Conservation (phyloP, 305 asterid genomes). For the Fraxinus ornus region DNA sequence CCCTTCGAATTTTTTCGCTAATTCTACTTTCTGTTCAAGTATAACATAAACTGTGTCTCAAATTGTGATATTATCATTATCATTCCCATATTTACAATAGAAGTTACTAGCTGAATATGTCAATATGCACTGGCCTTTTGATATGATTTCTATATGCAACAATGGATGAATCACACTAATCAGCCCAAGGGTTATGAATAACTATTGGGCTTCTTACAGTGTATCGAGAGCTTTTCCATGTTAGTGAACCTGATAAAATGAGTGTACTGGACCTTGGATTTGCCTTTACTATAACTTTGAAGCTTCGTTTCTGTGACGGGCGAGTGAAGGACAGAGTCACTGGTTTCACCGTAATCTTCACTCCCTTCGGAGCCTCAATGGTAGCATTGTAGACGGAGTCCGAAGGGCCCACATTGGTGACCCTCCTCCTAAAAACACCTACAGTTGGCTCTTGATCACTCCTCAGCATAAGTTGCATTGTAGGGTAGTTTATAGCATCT, state of each 20-base stretch:
- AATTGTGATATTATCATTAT: not conserved
- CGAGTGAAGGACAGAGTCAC: slow-evolving; percentile 47
- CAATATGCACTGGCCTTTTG: not conserved
- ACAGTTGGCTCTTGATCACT: slow-evolving; percentile 47
- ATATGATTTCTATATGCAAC: not conserved
- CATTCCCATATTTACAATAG: not conserved
- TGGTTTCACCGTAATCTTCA: slow-evolving; percentile 62
- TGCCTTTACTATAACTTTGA: slow-evolving; percentile 76
- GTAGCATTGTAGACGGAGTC: slow-evolving; percentile 57
- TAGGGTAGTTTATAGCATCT: slow-evolving; percentile 85
- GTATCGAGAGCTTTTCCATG: slow-evolving; percentile 55
- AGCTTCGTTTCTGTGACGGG: slow-evolving; percentile 50
- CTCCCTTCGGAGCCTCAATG: slow-evolving; percentile 66
- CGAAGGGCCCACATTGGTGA: slow-evolving; percentile 62
- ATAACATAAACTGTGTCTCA: not conserved
- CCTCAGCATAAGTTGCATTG: slow-evolving; percentile 65
- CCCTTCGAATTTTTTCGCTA: not conserved
- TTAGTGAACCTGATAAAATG: slow-evolving; percentile 59
- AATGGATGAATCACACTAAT: slow-evolving; percentile 5
- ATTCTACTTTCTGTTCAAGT: not conserved
- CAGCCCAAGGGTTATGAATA: slow-evolving; percentile 47
- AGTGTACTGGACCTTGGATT: slow-evolving; percentile 36
- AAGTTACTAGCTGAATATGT: not conserved
- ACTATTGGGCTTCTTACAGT: slow-evolving; percentile 73
- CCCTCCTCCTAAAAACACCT: slow-evolving; percentile 62